Evolutionary conservation across 169 alveolate species (phyloP).

Genomic region (Sarcocystis neurona): DNA sequence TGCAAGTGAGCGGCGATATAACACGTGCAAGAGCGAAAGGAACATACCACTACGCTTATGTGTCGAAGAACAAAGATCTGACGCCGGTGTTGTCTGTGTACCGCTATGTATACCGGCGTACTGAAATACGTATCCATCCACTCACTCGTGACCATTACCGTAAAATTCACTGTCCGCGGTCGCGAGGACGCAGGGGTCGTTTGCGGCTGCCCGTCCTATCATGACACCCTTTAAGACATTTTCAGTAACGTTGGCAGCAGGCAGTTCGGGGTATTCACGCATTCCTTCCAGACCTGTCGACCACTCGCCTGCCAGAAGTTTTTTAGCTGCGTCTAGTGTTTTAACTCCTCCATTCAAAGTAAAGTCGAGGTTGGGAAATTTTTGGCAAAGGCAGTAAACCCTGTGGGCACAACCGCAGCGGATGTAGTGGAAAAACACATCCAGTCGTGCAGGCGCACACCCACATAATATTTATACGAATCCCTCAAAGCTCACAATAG

Average conservation of each 20-base stretch:
- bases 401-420: slow-evolving; percentile 70
- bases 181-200: slow-evolving; percentile 68
- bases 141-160: too few relatives aligned
- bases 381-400: slow-evolving; percentile 84
- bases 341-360: slow-evolving; percentile 93
- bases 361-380: slow-evolving; percentile 88
- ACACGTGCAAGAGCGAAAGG: too few relatives aligned
- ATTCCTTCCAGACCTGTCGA: not conserved
- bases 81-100: too few relatives aligned
- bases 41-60: too few relatives aligned
- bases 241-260: not conserved
- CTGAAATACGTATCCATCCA: too few relatives aligned
- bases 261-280: not conserved
- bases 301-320: slow-evolving; percentile 69
- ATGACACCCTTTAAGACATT: slow-evolving; percentile 67
- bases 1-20: too few relatives aligned
- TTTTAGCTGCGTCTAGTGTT: slow-evolving; percentile 74
- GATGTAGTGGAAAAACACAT: too few relatives aligned
- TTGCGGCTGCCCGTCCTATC: slow-evolving; percentile 75
- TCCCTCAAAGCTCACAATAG: too few relatives aligned
- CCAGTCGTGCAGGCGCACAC: too few relatives aligned
- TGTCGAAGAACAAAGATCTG: too few relatives aligned
- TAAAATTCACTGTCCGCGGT: slow-evolving; percentile 64
- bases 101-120: too few relatives aligned
- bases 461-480: too few relatives aligned